A percentile compares a stretch with the other conserved stretches of the same genome.
Evolutionary conservation across 192 early-diverging fungal genomes (phyloP).

Genomic region (Physocladia obscura): DNA sequence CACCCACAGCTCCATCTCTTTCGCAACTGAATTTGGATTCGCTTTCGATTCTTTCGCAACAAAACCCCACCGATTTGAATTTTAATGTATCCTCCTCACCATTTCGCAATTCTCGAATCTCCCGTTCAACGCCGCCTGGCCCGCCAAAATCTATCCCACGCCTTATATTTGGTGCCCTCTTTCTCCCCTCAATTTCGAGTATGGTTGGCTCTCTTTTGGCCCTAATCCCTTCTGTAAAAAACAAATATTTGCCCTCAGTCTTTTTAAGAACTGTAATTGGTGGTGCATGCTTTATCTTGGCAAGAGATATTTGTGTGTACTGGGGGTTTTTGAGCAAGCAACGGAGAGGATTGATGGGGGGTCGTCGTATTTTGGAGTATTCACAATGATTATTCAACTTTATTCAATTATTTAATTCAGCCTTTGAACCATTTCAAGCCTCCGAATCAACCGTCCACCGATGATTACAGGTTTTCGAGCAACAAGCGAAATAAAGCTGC

Average conservation of each 20-base stretch:
- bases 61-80: not conserved
- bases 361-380: too few species aligned
- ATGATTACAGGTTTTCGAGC: conserved; percentile 37
- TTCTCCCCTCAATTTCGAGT: conserved; percentile 9
- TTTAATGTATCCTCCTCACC: not conserved
- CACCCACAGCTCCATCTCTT: not conserved
- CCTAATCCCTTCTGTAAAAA: not conserved
- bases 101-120: not conserved
- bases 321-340: conserved; percentile 25
- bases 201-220: conserved; percentile 1
- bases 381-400: too few species aligned
- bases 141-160: conserved; percentile 11
- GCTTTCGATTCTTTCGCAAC: not conserved
- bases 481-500: conserved; percentile 55
- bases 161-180: conserved; percentile 5
- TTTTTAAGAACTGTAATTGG: conserved; percentile 17
- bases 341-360: too few species aligned
- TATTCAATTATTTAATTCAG: too few species aligned
- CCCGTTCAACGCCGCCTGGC: not conserved
- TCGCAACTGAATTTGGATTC: not conserved
- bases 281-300: not conserved
- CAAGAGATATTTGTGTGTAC: conserved; percentile 2
- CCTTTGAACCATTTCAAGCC: not conserved
- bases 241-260: not conserved
- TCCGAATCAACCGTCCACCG: conserved; percentile 42